Conservation (phyloP, 306 rosid species). For the Quercus cerris region DNA sequence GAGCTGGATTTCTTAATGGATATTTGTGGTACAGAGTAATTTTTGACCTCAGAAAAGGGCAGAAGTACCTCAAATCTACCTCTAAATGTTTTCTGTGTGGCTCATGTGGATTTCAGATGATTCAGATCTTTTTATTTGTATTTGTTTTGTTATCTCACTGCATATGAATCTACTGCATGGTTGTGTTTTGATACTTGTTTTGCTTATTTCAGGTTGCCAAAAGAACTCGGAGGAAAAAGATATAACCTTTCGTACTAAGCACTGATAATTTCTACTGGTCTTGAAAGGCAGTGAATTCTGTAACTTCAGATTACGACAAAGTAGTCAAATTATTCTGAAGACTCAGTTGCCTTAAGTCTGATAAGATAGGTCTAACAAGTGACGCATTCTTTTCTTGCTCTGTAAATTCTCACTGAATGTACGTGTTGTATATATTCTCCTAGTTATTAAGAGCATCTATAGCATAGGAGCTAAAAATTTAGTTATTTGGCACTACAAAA, state of each 20-base stretch:
- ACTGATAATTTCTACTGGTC: not conserved
- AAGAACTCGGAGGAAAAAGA: slow-evolving; percentile 29
- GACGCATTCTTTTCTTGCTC: not conserved
- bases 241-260: not conserved
- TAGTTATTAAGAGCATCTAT: too few relatives aligned
- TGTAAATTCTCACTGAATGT: not conserved
- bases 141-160: not conserved
- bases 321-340: not conserved
- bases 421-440: not conserved
- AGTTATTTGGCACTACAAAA: too few relatives aligned
- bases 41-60: not conserved
- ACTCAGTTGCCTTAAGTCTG: not conserved
- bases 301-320: not conserved
- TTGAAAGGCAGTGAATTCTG: not conserved
- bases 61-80: not conserved
- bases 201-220: slow-evolving; percentile 29
- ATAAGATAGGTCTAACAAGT: not conserved
- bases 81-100: not conserved
- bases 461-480: too few relatives aligned
- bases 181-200: not conserved
- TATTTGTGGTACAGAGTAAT: not conserved
- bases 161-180: not conserved
- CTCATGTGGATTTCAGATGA: not conserved
- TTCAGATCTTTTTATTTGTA: not conserved
- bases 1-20: not conserved